A percentile compares a stretch with the other conserved stretches of the same genome.
Conservation (phyloP, 768 basidiomycete species). For the Tulasnella sp. region DNA sequence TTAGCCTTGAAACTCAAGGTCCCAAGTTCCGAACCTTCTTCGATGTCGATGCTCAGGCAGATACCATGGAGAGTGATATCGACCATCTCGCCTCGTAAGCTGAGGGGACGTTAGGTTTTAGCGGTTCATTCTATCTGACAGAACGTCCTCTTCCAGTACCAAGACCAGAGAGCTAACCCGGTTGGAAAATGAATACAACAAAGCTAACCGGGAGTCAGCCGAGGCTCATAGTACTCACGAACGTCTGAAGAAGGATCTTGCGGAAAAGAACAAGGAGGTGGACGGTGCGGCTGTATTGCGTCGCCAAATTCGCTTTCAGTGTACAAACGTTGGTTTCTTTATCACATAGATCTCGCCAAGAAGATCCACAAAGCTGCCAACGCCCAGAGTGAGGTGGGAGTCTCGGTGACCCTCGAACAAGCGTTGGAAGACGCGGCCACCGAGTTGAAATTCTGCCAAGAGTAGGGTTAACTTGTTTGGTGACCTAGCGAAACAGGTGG, state of each 20-base stretch:
- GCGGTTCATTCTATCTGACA: neutral
- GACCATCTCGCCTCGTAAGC: slow-evolving; percentile 57
- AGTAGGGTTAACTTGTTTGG: slow-evolving; percentile 37
- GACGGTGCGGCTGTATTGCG: slow-evolving; percentile 46
- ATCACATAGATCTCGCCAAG: slow-evolving; percentile 47
- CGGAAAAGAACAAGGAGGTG: slow-evolving; percentile 58
- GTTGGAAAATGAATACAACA: slow-evolving; percentile 22
- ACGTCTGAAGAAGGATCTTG: slow-evolving; percentile 49
- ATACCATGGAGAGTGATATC: slow-evolving; percentile 71
- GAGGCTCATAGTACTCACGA: slow-evolving; percentile 22
- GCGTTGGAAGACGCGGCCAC: slow-evolving; percentile 47
- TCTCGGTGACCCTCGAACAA: slow-evolving; percentile 41
- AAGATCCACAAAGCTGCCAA: slow-evolving; percentile 39
- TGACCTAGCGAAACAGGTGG: neutral
- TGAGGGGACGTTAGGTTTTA: neutral
- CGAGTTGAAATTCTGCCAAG: slow-evolving; percentile 46
- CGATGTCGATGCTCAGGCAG: slow-evolving; percentile 54
- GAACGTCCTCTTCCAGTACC: slow-evolving; percentile 44
- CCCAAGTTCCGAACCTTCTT: slow-evolving; percentile 61
- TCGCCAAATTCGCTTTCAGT: neutral
- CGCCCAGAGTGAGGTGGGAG: slow-evolving; percentile 38
- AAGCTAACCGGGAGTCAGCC: slow-evolving; percentile 49
- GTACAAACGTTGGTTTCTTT: neutral
- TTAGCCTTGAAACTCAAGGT: slow-evolving; percentile 60
- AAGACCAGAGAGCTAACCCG: slow-evolving; percentile 48